Conservation (phyloP, 2,329 filamentous ascomycete genomes). For the Apiospora hydei region DNA sequence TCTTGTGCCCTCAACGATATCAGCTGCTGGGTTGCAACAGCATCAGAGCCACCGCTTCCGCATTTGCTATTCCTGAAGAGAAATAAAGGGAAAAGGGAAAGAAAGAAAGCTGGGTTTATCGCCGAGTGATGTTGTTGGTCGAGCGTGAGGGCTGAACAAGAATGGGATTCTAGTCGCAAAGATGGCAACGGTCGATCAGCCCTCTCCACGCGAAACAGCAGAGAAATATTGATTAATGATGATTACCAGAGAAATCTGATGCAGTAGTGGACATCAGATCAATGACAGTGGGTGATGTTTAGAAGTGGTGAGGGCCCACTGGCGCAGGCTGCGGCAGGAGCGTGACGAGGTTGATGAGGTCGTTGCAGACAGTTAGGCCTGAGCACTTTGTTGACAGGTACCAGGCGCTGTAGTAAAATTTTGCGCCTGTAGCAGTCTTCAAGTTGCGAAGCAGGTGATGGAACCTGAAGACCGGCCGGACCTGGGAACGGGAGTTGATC, state of each 20-base stretch:
- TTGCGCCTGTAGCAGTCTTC: neutral
- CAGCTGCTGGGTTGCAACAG: neutral
- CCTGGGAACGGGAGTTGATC: neutral
- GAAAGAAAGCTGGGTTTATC: neutral
- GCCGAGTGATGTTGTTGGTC: neutral
- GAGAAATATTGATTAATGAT: neutral
- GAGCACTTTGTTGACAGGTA: neutral
- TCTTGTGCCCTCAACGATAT: neutral
- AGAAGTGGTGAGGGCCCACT: neutral
- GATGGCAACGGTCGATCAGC: neutral
- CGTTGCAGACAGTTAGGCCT: neutral
- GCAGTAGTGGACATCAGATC: neutral
- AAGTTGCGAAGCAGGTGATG: neutral
- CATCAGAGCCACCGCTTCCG: neutral
- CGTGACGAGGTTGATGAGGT: neutral
- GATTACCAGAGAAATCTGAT: neutral
- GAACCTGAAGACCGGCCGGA: no score
- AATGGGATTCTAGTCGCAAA: neutral
- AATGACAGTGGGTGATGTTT: neutral
- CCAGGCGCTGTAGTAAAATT: no score
- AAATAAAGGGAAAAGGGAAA: no score
- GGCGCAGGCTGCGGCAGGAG: neutral
- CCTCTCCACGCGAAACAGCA: neutral
- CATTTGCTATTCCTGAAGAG: neutral
- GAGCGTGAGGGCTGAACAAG: neutral